Conservation (phyloP, 352 stramenopile species). For the Globisporangium apiculatum region DNA sequence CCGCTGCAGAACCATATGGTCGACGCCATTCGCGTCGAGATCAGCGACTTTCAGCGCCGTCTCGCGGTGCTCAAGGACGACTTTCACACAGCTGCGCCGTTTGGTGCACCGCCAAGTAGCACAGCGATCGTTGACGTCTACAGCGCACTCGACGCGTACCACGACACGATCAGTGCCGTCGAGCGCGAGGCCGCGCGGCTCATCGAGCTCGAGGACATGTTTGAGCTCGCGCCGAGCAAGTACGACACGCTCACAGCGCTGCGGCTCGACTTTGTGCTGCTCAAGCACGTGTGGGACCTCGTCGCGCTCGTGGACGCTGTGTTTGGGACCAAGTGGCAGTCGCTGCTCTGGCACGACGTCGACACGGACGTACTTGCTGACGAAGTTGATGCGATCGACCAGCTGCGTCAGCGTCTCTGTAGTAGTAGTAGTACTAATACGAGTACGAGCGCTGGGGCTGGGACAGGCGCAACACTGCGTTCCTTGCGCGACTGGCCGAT, state of each 20-base stretch:
- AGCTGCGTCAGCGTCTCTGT: slow-evolving; percentile 45
- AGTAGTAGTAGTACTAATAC: slow-evolving; percentile 17
- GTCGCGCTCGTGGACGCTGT: slow-evolving; percentile 80
- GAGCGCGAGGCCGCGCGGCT: slow-evolving; percentile 80
- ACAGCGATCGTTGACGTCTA: slow-evolving; percentile 70
- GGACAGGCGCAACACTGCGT: too few species aligned
- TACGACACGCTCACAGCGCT: slow-evolving; percentile 77
- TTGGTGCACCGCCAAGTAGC: slow-evolving; percentile 24
- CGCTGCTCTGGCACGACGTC: slow-evolving; percentile 83
- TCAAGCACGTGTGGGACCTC: slow-evolving; percentile 93
- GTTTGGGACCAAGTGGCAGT: slow-evolving; percentile 79
- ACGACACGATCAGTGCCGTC: slow-evolving; percentile 63
- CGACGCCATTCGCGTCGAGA: slow-evolving; percentile 69
- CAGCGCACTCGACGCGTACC: slow-evolving; percentile 80
- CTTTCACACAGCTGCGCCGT: slow-evolving; percentile 51
- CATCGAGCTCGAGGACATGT: slow-evolving; percentile 93
- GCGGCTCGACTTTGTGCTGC: slow-evolving; percentile 79
- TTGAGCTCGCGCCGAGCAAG: slow-evolving; percentile 86
- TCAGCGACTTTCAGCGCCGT: slow-evolving; percentile 64
- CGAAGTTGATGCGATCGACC: slow-evolving; percentile 82
- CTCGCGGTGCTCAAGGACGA: slow-evolving; percentile 58
- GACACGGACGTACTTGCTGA: slow-evolving; percentile 86
- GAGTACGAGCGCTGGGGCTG: too few species aligned
- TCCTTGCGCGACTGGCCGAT: slow-evolving; percentile 90
- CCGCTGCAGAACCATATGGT: slow-evolving; percentile 87